phyloP scores from a whole-genome alignment of 164 flowering plant species.

The Paratinospora sagittata region DNA sequence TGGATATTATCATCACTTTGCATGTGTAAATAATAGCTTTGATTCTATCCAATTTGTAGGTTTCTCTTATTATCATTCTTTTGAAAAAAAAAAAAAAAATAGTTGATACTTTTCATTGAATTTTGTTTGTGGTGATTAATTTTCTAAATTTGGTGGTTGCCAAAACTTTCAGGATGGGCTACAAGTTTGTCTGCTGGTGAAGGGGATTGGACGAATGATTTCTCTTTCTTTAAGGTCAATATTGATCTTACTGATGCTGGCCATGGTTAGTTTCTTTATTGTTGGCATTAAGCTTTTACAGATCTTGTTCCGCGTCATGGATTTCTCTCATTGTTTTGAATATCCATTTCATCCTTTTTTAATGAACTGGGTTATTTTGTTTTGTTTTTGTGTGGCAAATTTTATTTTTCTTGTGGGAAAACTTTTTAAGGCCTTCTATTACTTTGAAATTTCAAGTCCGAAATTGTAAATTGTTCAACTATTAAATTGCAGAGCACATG shows the following conservation, averaged over 20 bases:
- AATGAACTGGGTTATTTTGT: not conserved
- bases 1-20: too few relatives aligned
- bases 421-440: not conserved
- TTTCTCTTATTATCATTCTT: too few relatives aligned
- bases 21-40: too few relatives aligned
- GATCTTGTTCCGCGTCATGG: not conserved
- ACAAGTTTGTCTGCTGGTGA: conserved; percentile 84
- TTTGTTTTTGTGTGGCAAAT: not conserved
- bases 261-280: conserved; percentile 57
- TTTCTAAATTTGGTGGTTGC: conserved; percentile 1
- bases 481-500: conserved; percentile 57
- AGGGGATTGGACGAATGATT: conserved; percentile 58
- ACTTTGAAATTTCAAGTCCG: not conserved
- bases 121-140: not conserved
- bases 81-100: too few relatives aligned
- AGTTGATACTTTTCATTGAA: not conserved
- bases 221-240: conserved; percentile 67
- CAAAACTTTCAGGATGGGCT: conserved; percentile 79
- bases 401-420: not conserved
- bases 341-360: not conserved
- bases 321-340: not conserved
- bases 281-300: conserved; percentile 2
- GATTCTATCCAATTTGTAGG: too few relatives aligned
- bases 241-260: conserved; percentile 92
- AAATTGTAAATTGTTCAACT: not conserved